Base-by-base conservation (phyloP, 2,329 filamentous ascomycete species). In the Scedosporium boydii region DNA sequence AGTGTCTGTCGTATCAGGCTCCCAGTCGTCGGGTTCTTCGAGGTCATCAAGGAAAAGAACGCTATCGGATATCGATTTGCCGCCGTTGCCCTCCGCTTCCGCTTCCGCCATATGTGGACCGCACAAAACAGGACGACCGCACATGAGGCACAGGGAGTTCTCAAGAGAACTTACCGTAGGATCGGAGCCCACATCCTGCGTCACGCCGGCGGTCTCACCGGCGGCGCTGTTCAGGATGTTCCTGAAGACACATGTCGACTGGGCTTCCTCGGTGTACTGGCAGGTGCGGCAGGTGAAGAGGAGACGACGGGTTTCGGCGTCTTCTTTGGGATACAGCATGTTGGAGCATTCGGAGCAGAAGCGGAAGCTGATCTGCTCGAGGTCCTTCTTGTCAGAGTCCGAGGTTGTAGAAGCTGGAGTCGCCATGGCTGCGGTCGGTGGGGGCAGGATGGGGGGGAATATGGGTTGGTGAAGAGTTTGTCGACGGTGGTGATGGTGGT, bases 261-360 rank as follows among this genome's bases (percentile, higher is more conserved):
- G 86, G 38, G 93, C 93, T 66, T 89, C 86, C 73, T 96, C 92
- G 70, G 88, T 90, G 78, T 91, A 96, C 72, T 92, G 88, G 79
- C 95, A 99, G 63, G 93, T 97, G 69, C 93, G 90, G 81, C 95
- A 99, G 66, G 91, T 92, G 77, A 96, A 99, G 80, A 96, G 89
- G 68, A 99, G 87, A 70, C 87, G 88, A 78, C 90, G 90, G 65
- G 86, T 87, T 65, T 87, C 82, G 66, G 88, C 87, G 76, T 99
- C 92, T 80, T 99, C 96, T 77, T 96, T 95, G 59, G 95, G 95
- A 73, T 98, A 98, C 62, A 99, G 82, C 84, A 99, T 90, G 82
- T 99, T 99, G 70, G 93, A 96, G 80, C 95, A 99, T 82, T 99
- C 95, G 69, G 91, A 92, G 81, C 95, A 99, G 83, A 99, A 99